Evolutionary conservation across 768 basidiomycete species (phyloP), one percentile per base, ranked within the genome.

Genomic region (Tylopilus cervinicoccineus): DNA sequence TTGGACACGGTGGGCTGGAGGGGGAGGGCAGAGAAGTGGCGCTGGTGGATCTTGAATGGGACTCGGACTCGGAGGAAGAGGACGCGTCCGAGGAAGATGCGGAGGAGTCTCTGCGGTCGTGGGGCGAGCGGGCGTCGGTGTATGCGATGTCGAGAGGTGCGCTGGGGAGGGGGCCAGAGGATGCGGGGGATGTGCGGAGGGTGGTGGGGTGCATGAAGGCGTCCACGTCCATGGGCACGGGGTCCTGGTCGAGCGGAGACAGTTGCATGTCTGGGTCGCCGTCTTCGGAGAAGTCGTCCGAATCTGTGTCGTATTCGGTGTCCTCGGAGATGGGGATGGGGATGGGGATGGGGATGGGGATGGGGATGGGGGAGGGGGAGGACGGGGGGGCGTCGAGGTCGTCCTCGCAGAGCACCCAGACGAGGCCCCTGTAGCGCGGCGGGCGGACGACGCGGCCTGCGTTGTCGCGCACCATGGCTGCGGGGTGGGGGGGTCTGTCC

Each of bases 361-460:
- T n/a, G 11, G 44, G 41, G 17, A 57, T 27, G 28, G 54, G 54
- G n/a, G n/a, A n/a, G n/a, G n/a, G n/a, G n/a, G n/a, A n/a, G 12
- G 57, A 33, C 16, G 51, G 2, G 42, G 54, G 58, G 0, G 33
- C 26, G 31, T 69, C 64, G 46, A 79, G 56, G 62, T 88, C 86
- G 40, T 87, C 88, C 57, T 88, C 86, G 54, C 79, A 81, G 36
- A 87, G 76, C 58, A 89, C 89, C 82, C 87, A 90, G n/a, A 88
- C 70, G 47, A 92, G 79, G 0, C 89, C 89, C n/a, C 89, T 66
- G 63, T 83, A 84, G 23, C 62, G 53, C 5, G 79, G 78, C 5
- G 72, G 63, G 20, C 64, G 54, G 10, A 65, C 33, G 48, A 62
- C 59, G 27, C 63, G 63, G 0, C 64, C 64, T 0, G 51, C 31